These are phyloP conservation scores for Magnolia sinica DNA, from an alignment of 164 flowering plant genomes.

Conservation along the genomic window DNA sequence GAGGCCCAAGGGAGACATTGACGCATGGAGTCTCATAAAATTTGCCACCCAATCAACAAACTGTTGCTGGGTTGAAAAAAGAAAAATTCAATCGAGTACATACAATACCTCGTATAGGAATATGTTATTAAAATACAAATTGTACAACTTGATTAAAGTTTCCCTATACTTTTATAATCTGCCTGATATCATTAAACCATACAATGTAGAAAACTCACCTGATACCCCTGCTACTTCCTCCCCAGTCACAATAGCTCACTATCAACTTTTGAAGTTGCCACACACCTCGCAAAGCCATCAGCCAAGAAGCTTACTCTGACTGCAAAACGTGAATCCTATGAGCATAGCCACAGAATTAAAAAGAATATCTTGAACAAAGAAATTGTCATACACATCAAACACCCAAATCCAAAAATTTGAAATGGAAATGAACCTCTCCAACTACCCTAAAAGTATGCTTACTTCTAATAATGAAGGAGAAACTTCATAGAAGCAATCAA, in stretches of 20 bases:
- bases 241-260: constrained; percentile 88
- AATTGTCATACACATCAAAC: not conserved
- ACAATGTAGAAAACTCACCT: constrained; percentile 36
- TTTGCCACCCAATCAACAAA: too few species aligned
- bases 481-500: too few species aligned
- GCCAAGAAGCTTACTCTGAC: not conserved
- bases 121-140: too few species aligned
- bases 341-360: not conserved
- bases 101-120: not conserved
- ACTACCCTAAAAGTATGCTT: too few species aligned
- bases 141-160: not conserved
- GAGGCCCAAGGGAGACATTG: too few species aligned
- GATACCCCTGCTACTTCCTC: constrained; percentile 91
- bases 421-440: not conserved
- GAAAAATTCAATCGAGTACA: not conserved
- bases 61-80: too few species aligned
- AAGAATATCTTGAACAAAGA: not conserved
- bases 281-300: constrained; percentile 78
- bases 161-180: not conserved
- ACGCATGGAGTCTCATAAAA: too few species aligned
- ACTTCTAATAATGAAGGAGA: too few species aligned
- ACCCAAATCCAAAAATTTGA: not conserved
- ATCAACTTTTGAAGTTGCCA: constrained; percentile 88
- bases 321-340: not conserved
- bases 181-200: not conserved